Conservation (phyloP, 768 basidiomycete genomes). For the Naganishia kalamii region DNA sequence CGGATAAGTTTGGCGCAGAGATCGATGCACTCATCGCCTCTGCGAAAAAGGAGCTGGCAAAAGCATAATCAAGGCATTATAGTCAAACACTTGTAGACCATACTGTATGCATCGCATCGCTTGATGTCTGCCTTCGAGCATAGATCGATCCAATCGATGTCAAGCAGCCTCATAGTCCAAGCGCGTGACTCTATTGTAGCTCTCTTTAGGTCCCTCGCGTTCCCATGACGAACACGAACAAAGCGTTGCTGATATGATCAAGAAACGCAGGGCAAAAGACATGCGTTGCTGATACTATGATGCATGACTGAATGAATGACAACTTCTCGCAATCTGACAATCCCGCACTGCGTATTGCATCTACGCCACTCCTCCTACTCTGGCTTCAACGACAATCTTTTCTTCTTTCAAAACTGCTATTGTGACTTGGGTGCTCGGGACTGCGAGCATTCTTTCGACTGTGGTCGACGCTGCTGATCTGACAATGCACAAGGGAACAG, state of each 20-base stretch:
- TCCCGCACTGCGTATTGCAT: not conserved
- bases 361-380: not conserved
- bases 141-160: too few species aligned
- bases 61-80: constrained; percentile 29
- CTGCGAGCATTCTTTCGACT: too few species aligned
- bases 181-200: too few species aligned
- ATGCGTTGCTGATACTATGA: not conserved
- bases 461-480: too few species aligned
- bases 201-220: too few species aligned
- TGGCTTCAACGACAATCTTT: not conserved
- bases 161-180: too few species aligned
- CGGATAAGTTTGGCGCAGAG: constrained; percentile 35
- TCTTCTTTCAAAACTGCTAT: not conserved
- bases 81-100: not conserved
- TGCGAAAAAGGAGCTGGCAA: constrained; percentile 46
- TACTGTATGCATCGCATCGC: too few species aligned
- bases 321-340: constrained; percentile 1
- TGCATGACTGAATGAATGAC: constrained; percentile 2
- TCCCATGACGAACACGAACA: too few species aligned
- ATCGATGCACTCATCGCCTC: constrained; percentile 36
- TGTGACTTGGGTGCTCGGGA: too few species aligned
- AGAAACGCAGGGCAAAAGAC: not conserved
- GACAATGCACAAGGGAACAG: not conserved
- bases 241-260: too few species aligned
- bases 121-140: too few species aligned